Conservation (phyloP, 129 eudicot genomes). For the Flaveria brownii region DNA sequence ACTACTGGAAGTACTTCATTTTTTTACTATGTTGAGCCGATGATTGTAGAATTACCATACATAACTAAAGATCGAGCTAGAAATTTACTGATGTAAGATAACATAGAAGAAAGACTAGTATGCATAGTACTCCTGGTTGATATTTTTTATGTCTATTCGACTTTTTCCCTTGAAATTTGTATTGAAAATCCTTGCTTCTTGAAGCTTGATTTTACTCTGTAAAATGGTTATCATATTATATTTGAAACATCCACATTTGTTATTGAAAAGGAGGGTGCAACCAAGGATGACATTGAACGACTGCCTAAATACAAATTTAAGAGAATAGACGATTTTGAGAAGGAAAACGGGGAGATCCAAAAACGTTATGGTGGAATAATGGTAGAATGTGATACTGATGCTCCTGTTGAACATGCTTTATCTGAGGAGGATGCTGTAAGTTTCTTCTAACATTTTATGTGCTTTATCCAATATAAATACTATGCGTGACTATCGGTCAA, state of each 20-base stretch:
- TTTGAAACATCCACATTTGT: constrained; percentile 5
- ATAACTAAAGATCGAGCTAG: not conserved
- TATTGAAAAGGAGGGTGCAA: constrained; percentile 77
- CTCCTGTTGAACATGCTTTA: constrained; percentile 74
- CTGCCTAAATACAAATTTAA: constrained; percentile 71
- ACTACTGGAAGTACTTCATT: not conserved
- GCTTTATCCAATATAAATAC: not conserved
- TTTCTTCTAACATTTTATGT: constrained; percentile 6
- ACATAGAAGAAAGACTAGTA: not conserved
- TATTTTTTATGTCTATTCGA: not conserved
- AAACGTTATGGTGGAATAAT: constrained; percentile 83
- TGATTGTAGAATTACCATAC: constrained; percentile 7
- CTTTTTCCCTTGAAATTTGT: not conserved
- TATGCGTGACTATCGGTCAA: not conserved
- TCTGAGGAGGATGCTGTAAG: constrained; percentile 90
- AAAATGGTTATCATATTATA: constrained; percentile 14
- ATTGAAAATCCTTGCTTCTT: not conserved
- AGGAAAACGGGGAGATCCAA: constrained; percentile 82
- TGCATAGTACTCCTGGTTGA: not conserved
- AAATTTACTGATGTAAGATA: constrained; percentile 2
- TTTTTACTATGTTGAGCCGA: not conserved
- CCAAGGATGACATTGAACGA: constrained; percentile 69
- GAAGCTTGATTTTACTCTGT: constrained; percentile 6
- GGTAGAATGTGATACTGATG: constrained; percentile 76
- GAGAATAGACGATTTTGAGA: constrained; percentile 66